A percentile compares a stretch with the other conserved stretches of the same genome.
Conservation (phyloP, 73 alveolate genomes). For the Halteria grandinella region DNA sequence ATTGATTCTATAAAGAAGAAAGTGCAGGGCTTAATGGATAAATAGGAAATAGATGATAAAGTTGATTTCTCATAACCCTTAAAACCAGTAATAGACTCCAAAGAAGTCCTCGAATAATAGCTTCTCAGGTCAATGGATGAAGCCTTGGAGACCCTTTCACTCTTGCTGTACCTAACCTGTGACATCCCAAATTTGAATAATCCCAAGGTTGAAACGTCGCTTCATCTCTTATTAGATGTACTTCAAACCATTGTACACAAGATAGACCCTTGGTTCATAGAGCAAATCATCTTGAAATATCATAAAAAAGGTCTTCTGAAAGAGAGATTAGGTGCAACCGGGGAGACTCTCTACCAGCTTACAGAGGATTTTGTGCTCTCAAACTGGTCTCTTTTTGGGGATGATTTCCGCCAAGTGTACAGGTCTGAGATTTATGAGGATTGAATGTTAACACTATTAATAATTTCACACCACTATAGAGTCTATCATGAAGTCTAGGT, state of each 20-base stretch:
- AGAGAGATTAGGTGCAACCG: conserved; percentile 51
- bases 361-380: conserved; percentile 35
- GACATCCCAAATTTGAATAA: conserved; percentile 8
- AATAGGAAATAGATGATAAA: background rate
- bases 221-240: too few species aligned
- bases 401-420: conserved; percentile 31
- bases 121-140: conserved; percentile 12
- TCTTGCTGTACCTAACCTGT: conserved; percentile 8
- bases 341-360: conserved; percentile 34
- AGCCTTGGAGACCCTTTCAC: conserved; percentile 28
- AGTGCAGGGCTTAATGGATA: too few species aligned
- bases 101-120: too few species aligned
- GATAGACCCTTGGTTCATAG: conserved; percentile 42
- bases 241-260: too few species aligned
- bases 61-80: too few species aligned
- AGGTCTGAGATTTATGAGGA: conserved; percentile 32
- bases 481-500: conserved; percentile 61
- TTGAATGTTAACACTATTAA: background rate
- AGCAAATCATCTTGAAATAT: conserved; percentile 10
- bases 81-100: too few species aligned
- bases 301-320: conserved; percentile 15
- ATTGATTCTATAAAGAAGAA: background rate
- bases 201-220: conserved; percentile 20
- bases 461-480: background rate
- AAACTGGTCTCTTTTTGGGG: conserved; percentile 35